Evolutionary conservation across 495 filamentous ascomycete species (phyloP), one percentile per base, ranked within the genome.

Genomic region (Xylaria venustula): DNA sequence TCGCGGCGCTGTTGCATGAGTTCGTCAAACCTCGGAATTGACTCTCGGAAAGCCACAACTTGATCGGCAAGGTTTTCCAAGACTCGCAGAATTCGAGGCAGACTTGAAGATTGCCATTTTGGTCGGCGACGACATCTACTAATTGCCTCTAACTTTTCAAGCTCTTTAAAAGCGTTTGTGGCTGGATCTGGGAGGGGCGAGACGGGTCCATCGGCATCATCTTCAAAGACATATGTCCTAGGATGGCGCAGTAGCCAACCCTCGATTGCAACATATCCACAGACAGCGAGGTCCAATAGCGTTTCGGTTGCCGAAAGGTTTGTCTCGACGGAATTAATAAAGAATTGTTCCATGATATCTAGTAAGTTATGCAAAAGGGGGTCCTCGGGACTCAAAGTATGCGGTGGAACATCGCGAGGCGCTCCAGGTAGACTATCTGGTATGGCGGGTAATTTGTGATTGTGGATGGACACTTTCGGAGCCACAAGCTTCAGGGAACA

Each of bases 191-290:
- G 52, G 3, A 66, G 67, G 3, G 71, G 22, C 46, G 65, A 46
- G 64, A 63, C 52, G 14, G 65, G 54, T 47, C 68, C 71, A n/a
- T 74, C 69, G 3, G 74, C 64, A 19, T 79, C 75, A 6, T 78
- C 75, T 5, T 82, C 76, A 56, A 74, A 85, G 67, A 65, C 76
- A 70, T 89, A 89, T 53, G 77, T 77, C 19, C 79, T 69, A 0
- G 91, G 88, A 61, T 90, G 85, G 17, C 91, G 85, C 11, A 93
- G 75, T n/a, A 98, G 81, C 94, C 95, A 98, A 14, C 87, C 87
- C 68, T 97, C 92, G 1, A 97, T 79, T 5, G 86, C 83, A 67
- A 95, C 88, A 48, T 88, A 88, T 15, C 90, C 86, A 62, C 94
- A 98, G 0, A 89, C 87, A 15, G 89, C 88, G 26, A 98, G 79